Evolutionary conservation across 768 basidiomycete species (phyloP), one percentile per base, ranked within the genome.

Genomic region (Trametes elegans): DNA sequence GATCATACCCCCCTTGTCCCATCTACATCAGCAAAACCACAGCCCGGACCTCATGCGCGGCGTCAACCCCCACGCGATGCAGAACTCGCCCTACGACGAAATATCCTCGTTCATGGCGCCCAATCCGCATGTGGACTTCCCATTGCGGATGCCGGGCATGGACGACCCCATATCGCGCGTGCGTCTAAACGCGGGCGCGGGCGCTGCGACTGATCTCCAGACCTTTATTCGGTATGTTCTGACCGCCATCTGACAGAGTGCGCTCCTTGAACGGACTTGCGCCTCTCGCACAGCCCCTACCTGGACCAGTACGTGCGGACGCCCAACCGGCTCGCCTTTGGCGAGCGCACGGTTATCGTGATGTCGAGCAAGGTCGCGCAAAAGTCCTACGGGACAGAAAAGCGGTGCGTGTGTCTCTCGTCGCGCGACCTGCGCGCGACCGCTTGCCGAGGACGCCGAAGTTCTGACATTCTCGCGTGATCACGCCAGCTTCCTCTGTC

Each of bases 291-390:
- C 53, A 70, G 64, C 23, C 90, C 90, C 10, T 90, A 84, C 71
- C 74, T 93, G 60, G 89, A 92, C 57, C 87, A 90, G 63, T 98
- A 93, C 68, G 82, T 94, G 46, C 81, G 85, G 29, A 83, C 93
- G 19, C 78, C 83, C 34, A 96, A 96, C 68, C 82, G 94, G 27
- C 80, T 97, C 41, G 89, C 88, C 1, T 88, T 88, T 63, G 96
- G 96, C 46, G 96, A 98, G 70, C 84, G 93, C 43, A 93, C 93
- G 4, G 83, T 98, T 57, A 89, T 98, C 57, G 89, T 98, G 64
- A 94, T 97, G 90, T 95, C 93, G n/a, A 93, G 90, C 68, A 93
- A 90, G 66, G 94, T 98, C 27, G 96, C 93, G 3, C 96, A 98
- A 76, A 96, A 98, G 68, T 93, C 91, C 8, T 98, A 98, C 68